Base-by-base conservation (phyloP, 257 asterid genomes). In the Osmanthus fragrans region DNA sequence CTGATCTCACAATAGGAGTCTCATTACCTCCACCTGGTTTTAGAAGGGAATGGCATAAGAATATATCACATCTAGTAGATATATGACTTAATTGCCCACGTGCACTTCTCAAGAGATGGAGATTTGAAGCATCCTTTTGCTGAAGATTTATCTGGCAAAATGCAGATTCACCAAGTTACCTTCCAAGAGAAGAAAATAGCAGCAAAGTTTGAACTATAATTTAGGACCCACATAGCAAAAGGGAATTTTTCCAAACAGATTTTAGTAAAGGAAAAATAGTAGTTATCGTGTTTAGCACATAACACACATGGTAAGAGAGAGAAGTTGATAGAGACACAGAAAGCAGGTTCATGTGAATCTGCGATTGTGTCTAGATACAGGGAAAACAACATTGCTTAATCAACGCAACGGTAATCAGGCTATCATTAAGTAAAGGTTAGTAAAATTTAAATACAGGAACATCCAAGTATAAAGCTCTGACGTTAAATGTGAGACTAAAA, bases 91-190 rank as follows among this genome's bases (percentile, higher is more conserved):
- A 63, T 39, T 82, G 80, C 51, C 83, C 80, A 34, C 36, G 71
- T 29, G 47, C 75, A 74, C 74, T 70, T 71, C 70, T 84, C 64
- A 73, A 64, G 47, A 81, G 69, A 56, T 79, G 67, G 72, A 79
- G 73, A 79, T 77, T 77, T 81, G 82, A 84, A 58, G 82, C 78
- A 82, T 79, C 85, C 77, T 75, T 86, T 66, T 74, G 76, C 90
- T 86, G 78, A 76, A 77, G 54, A 75, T 71, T 67, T 67, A 72
- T 72, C 64, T 39, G 40, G 64, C 7, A 58, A 71, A 74, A 73
- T 42, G 60, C 70, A 78, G 13, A 66, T 21, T 72, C 5, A 11
- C 69, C 16, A 27, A 10, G 19, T 27, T 23, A 63, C 32, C 18
- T 63, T 63, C 15, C 33, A 63, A n/a, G 18, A 63, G 30, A 56